Base-by-base conservation (phyloP, 805 yeast genomes). In the Wickerhamomyces subpelliculosus region DNA sequence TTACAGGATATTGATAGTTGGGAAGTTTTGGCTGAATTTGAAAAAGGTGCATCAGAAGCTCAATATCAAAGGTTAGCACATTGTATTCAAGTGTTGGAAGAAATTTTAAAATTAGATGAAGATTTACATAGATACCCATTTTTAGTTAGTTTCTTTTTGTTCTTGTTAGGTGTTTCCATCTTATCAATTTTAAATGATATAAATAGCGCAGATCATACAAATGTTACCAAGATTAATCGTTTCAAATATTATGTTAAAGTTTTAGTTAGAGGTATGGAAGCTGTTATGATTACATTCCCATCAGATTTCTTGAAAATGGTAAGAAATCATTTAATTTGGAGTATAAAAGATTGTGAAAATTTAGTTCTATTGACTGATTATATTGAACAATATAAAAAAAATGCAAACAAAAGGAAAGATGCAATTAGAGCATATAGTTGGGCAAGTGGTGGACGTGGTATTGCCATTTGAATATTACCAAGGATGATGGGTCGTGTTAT, bases 361-460 rank as follows among this genome's bases (percentile, higher is more conserved):
- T 41, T 46, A 24, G 47, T 47, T 21, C 37, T 49, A 24, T 37
- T 45, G 25, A 34, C 45, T 5, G 55, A 45, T 40, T 49, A 47
- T 30, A 28, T 40, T 27, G 46, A 36, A 5, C 43, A 37, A 31
- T 49, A 48, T 36, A 45, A 39, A 26, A 36, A 36, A 20, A 54
- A 52, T 22, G 43, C 52, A 4, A 35, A 40, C 19, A 51, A 55
- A 32, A 49, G 62, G 21, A 49, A 44, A 27, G 60, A 60, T 9
- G 52, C 61, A 9, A 37, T 64, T 14, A 51, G 51, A 14, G 52
- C 63, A 22, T 62, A 61, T 46, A 52, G 62, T 40, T 63, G 67
- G 68, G 45, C 49, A 18, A 44, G 49, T 11, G 58, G 58, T n/a
- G 68, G 68, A 2, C 51, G 54, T 31, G 68, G 67, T 5, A 42